A percentile compares a stretch with the other conserved stretches of the same genome.
phyloP scores from a whole-genome alignment of 2,329 filamentous ascomycete genomes.

The Fusarium haematococcum region DNA sequence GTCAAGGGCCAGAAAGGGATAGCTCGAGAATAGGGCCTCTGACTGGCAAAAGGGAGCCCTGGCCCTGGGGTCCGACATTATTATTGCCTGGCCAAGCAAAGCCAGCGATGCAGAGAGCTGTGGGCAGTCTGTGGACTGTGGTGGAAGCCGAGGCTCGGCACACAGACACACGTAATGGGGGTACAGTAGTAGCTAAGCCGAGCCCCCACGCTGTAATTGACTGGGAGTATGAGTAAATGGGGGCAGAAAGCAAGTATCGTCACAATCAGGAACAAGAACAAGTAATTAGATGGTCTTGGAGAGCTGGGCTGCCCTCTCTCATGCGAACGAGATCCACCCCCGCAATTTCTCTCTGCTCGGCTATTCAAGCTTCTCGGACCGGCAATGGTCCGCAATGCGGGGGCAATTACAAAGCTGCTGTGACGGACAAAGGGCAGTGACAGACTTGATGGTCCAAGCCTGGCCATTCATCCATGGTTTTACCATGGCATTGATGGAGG shows the following conservation, averaged over 20 bases:
- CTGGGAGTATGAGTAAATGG: not conserved
- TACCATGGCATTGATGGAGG: not conserved
- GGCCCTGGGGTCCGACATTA: constrained; percentile 2
- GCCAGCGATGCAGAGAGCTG: not conserved
- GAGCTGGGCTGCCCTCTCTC: not conserved
- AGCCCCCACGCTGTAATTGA: not conserved
- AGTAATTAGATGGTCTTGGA: not conserved
- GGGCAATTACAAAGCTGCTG: not conserved
- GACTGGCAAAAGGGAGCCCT: constrained; percentile 4
- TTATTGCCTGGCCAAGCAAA: not conserved
- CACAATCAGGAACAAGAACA: not conserved
- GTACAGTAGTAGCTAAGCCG: not conserved
- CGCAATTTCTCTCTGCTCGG: not conserved
- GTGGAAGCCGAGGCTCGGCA: not conserved
- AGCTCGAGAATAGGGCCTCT: constrained; percentile 10
- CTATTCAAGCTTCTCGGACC: constrained; percentile 5
- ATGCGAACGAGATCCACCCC: constrained; percentile 6
- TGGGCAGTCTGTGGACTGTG: not conserved
- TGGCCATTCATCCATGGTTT: not conserved
- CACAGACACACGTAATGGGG: not conserved
- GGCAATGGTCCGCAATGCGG: constrained; percentile 1
- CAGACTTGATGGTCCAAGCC: not conserved
- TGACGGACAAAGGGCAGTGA: not conserved
- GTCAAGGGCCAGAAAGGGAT: not conserved
- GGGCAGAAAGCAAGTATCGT: not conserved